Base-by-base conservation (phyloP, 805 yeast species). In the Yamadazyma nakazawae region DNA sequence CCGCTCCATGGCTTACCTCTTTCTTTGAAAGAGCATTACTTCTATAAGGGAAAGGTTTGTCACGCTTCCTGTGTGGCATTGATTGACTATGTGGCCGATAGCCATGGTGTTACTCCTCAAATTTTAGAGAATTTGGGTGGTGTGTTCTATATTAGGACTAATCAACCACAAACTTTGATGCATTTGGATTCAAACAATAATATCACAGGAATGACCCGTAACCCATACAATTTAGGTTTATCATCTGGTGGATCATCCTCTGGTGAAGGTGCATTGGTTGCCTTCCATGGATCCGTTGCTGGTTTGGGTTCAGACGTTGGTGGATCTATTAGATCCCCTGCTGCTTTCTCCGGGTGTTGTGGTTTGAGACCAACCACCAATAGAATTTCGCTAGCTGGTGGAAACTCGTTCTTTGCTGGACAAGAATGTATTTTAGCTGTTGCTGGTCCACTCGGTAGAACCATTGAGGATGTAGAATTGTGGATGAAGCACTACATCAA, bases 1-100 rank as follows among this genome's bases (percentile, higher is more conserved):
- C 82, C 85, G 0, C 69, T 83, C 41, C 88, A 82, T 55, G 88
- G 88, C 1, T 63, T 83, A 28, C 88, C 88, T 2, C 64, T 82
- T 26, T 79, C 85, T 1, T 65, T 82, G 45, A 82, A 82, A 51
- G 83, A 75, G 51, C 78, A 74, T 46, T 63, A 66, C 57, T 51
- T 56, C 49, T 68, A 57, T 54, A 61, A 54, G 43, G 67, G 59
- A 34, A 67, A 58, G 42, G 54, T 62, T 49, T 70, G 75, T 18
- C 74, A 70, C 51, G 76, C 66, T 21, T 64, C 70, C 11, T 71
- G 61, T 53, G 77, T 69, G 7, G 61, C 73, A 1, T 49, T 51
- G 54, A 52, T 72, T 34, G 63, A 57, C 43, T 61, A 61, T 45
- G 51, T 67, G n/a, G 45, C 70, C 3, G 31, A 46, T 1, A 54